Base-by-base conservation (phyloP, 2,329 filamentous ascomycete genomes). In the Colletotrichum lupini region DNA sequence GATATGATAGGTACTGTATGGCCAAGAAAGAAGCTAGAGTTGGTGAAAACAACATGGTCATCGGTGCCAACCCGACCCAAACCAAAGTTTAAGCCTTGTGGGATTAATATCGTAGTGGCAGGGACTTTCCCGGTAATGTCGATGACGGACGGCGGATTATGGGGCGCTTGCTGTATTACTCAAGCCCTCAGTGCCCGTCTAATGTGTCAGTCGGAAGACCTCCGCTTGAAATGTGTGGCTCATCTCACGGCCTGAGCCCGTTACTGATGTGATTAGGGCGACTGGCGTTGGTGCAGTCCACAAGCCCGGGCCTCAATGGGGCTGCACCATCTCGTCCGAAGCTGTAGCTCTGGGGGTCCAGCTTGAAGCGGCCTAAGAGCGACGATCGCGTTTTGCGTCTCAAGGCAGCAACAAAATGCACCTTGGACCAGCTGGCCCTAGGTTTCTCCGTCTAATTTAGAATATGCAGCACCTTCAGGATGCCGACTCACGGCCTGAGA, bases 71-170 rank as follows among this genome's bases (percentile, higher is more conserved):
- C 28, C 53, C 62, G 42, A 37, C 7, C 68, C 62, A 59, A 67
- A 30, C 62, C 62, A 28, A 61, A 46, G 55, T 56, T 67, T 73
- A 71, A 71, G 67, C 71, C 71, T 71, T 73, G 67, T 66, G 71
- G 67, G 60, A 26, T 30, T 63, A 35, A 30, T 42, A 37, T 58
- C 35, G 35, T 5, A 49, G 35, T 69, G 56, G 61, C 60, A 71
- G 67, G 67, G 67, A 42, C 32, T 53, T 46, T 26, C 59, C 58
- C 32, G 66, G 65, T 32, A 52, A 1, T 14, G 52, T 59, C 42
- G 32, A 60, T 64, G n/a, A n/a, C 24, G 59, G 32, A 32, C 53
- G 53, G 69, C 52, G 30, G 28, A 35, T 19, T 52, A 42, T 59
- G 19, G 30, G 58, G 42, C 57, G n/a, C 30, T 37, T 30, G 58